Base-by-base conservation (phyloP, 2,329 filamentous ascomycete genomes). In the Colletotrichum sp. region DNA sequence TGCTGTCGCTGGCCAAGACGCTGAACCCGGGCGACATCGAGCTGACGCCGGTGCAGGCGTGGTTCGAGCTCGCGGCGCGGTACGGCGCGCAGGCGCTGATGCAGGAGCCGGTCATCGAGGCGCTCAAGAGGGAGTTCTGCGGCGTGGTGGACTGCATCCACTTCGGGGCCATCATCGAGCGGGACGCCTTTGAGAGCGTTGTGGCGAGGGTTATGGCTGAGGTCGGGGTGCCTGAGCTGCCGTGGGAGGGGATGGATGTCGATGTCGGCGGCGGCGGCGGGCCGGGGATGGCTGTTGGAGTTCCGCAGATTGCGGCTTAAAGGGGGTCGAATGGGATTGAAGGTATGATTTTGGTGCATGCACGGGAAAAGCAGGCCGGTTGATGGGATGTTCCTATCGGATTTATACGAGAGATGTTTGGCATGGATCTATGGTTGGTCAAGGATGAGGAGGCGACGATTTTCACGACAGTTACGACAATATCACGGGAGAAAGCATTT, bases 31-130 rank as follows among this genome's bases (percentile, higher is more conserved):
- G 85, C 32, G 82, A 82, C 67, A 71, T 80, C 21, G 88, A 90
- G 79, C 79, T 90, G 52, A 86, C 88, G 32, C 89, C 89, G 18
- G 86, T 90, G 30, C 89, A 90, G 81, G 88, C 86, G 2, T 90
- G 88, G 89, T 91, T 90, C 80, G 89, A 90, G 83, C 84, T 90
- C 30, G 85, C 85, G 28, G 80, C 77, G 6, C 79, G 83, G 48
- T 89, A 87, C 77, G 85, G 86, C 26, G 77, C 82, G n/a, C 83
- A 78, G 13, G 69, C 83, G 18, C 81, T 89, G n/a, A 79, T 88
- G 67, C 79, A 83, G 61, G 71, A 71, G 0, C 79, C 79, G 26
- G 80, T 84, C 43, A 78, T 89, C 55, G 84, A 84, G 12, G 66
- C 69, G 30, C 81, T 90, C 65, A 84, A 85, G 79, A 75, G 80